Conservation (phyloP, 2,329 filamentous ascomycete genomes). For the Exserohilum rostratum region DNA sequence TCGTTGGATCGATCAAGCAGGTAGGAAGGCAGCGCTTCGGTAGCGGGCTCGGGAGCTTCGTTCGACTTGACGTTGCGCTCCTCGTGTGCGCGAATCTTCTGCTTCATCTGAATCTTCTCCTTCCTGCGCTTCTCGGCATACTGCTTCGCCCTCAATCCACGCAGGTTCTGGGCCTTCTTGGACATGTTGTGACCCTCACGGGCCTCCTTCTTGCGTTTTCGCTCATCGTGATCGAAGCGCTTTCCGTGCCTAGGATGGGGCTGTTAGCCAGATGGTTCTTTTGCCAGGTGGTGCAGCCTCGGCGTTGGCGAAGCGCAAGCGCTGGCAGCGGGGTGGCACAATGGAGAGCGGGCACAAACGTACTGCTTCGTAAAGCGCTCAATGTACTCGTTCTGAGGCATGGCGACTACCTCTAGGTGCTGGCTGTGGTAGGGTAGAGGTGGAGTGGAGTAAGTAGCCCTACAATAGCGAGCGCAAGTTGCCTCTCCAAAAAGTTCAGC, state of each 20-base stretch:
- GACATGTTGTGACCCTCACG: conserved; percentile 88
- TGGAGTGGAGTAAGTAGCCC: conserved; percentile 15
- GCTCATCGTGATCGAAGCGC: conserved; percentile 83
- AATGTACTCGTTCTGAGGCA: conserved; percentile 81
- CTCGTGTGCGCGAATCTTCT: conserved; percentile 81
- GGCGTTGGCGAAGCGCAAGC: neutral
- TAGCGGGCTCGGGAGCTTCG: conserved; percentile 76
- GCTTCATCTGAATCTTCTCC: conserved; percentile 71
- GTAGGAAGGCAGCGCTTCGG: conserved; percentile 86
- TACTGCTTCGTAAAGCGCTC: conserved; percentile 75
- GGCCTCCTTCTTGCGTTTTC: conserved; percentile 81
- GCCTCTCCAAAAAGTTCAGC: conserved; percentile 30
- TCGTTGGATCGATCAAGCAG: conserved; percentile 82
- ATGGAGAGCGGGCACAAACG: conserved; percentile 37
- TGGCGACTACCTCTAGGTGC: conserved; percentile 27
- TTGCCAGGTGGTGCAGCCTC: neutral
- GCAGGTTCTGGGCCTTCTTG: conserved; percentile 89
- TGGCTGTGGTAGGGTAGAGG: conserved; percentile 9
- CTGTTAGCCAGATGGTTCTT: conserved; percentile 20
- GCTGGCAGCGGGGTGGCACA: conserved; percentile 2
- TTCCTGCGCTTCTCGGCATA: conserved; percentile 76
- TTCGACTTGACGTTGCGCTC: conserved; percentile 92
- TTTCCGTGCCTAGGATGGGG: conserved; percentile 34
- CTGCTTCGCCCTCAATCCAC: conserved; percentile 89
- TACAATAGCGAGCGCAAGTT: conserved; percentile 22